Evolutionary conservation across 2,329 filamentous ascomycete genomes (phyloP), one percentile per base, ranked within the genome.

Genomic region (Diaporthe australafricana): DNA sequence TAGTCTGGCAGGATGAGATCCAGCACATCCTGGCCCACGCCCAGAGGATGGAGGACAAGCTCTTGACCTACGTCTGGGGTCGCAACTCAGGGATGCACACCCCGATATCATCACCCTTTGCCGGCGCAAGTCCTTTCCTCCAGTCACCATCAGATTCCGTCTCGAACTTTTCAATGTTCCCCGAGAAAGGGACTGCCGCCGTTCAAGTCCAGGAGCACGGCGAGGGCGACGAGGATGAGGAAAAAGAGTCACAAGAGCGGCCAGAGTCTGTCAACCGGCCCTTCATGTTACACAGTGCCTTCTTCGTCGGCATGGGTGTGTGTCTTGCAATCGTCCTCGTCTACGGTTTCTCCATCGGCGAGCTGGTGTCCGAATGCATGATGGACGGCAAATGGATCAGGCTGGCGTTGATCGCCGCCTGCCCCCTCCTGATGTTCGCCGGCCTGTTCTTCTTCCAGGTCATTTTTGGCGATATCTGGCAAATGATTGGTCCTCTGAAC

Each of bases 401-500:
- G 32, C 78, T 82, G 57, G 83, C 81, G 1, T 76, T 84, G 57
- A 76, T 83, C 6, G 70, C 74, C 3, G 77, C 77, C 7, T 79
- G 81, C 55, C 79, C 84, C 9, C 77, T 85, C 65, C 79, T 85
- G 70, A 78, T 83, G 73, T 77, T 79, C 30, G 78, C 81, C 45
- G 78, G 79, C 32, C 52, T 80, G 76, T 80, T 86, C 82, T 82
- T 87, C 76, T 87, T 86, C 75, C 84, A 82, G 57, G 79, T 81
- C 62, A 79, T 84, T 72, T 77, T 83, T 70, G 78, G 78, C 68
- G 79, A 81, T 55, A 27, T 84, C 4, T 83, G 83, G 74, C 82
- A 88, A 74, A 81, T 87, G 14, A 76, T 87, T n/a, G 87, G 86
- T 0, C 87, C 87, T 3, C 83, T 87, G 63, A 83, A 82, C 38